Conservation (phyloP, 139 green algal species). For the Yamagishiella unicocca region DNA sequence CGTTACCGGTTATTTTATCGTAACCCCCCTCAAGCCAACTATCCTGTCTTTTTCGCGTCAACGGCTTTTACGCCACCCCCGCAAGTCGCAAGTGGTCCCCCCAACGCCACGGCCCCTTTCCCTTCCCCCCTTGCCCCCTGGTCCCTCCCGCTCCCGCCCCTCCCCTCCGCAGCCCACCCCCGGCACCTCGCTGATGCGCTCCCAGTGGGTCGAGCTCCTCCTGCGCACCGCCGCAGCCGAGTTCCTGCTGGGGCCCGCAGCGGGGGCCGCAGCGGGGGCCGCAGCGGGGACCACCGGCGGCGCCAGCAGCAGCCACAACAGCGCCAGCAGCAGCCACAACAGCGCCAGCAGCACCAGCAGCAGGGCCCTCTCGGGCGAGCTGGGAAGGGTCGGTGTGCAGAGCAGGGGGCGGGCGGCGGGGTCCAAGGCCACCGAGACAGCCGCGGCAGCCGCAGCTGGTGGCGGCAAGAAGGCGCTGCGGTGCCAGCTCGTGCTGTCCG, state of each 20-base stretch:
- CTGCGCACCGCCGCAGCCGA: conserved; percentile 60
- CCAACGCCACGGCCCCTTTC: background rate
- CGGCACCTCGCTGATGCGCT: conserved; percentile 70
- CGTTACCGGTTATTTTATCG: too few species aligned
- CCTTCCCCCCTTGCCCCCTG: background rate
- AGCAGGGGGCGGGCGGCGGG: background rate
- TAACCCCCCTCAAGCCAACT: background rate
- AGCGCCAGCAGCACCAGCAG: background rate
- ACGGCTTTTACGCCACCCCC: background rate
- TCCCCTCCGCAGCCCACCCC: conserved; percentile 32
- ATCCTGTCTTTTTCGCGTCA: background rate
- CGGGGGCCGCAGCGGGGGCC: background rate
- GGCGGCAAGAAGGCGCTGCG: background rate
- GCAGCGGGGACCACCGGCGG: too few species aligned
- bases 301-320: too few species aligned
- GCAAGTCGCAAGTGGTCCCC: background rate
- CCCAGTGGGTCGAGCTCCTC: conserved; percentile 73
- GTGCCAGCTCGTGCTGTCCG: too few species aligned
- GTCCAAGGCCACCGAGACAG: background rate
- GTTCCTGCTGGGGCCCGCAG: conserved; percentile 26
- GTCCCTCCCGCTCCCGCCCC: background rate
- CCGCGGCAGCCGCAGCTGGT: background rate
- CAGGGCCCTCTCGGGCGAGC: too few species aligned
- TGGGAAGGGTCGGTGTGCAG: too few species aligned
- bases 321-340: background rate